phyloP scores from a whole-genome alignment of 306 rosid genomes.

The Medicago arabica region DNA sequence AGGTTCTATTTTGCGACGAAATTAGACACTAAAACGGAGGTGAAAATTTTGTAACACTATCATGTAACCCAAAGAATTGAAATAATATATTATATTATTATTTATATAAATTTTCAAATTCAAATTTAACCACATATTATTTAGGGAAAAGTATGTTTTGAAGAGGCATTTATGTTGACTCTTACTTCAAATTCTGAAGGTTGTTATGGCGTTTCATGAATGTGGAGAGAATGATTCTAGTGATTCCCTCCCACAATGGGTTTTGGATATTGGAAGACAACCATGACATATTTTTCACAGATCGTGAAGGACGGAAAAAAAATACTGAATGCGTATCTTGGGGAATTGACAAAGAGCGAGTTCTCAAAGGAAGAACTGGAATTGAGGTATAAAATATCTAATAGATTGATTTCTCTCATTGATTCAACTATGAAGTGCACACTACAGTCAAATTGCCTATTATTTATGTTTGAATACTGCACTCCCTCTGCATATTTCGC shows the following conservation, averaged over 20 bases:
- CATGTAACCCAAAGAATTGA: too few species aligned
- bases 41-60: too few species aligned
- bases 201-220: slow-evolving; percentile 95
- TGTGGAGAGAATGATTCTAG: slow-evolving; percentile 74
- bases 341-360: slow-evolving; percentile 95
- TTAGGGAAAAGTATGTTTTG: too few species aligned
- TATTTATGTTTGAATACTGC: slow-evolving; percentile 31
- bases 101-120: too few species aligned
- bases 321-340: slow-evolving; percentile 90
- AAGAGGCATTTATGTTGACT: slow-evolving; percentile 34
- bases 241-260: slow-evolving; percentile 92
- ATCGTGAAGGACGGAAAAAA: slow-evolving; percentile 96
- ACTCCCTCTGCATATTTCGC: too few species aligned
- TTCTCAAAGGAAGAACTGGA: slow-evolving; percentile 94
- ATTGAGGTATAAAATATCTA: slow-evolving; percentile 68
- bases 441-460: slow-evolving; percentile 3
- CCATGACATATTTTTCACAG: slow-evolving; percentile 92
- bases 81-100: too few species aligned
- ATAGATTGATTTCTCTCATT: slow-evolving; percentile 12
- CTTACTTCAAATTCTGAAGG: slow-evolving; percentile 63
- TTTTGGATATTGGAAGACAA: slow-evolving; percentile 86
- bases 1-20: too few species aligned
- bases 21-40: too few species aligned
- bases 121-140: too few species aligned
- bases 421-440: slow-evolving; percentile 16